Percentiles rank a stretch among this genome's conserved stretches.
Evolutionary conservation across 1,139 yeast species (phyloP).

Genomic region (Magnusiomyces paraingens): DNA sequence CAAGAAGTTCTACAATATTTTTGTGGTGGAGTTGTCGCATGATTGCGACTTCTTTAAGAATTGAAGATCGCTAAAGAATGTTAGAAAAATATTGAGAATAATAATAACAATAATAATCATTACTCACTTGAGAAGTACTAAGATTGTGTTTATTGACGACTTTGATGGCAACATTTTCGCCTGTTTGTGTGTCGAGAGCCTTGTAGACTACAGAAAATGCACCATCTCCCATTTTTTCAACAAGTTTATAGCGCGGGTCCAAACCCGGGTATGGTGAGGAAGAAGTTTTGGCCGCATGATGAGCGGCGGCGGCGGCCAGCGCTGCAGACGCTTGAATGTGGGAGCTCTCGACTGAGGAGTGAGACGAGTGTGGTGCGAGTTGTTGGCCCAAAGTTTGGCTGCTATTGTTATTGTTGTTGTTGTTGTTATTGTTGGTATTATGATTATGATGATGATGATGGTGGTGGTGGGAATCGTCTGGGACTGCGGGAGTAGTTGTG

Average conservation of each 20-base stretch:
- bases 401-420: background rate
- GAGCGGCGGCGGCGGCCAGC: too few species aligned
- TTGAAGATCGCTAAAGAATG: conserved; percentile 46
- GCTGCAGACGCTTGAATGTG: too few species aligned
- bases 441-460: background rate
- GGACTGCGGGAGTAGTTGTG: background rate
- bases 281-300: background rate
- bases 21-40: conserved; percentile 70
- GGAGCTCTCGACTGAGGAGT: too few species aligned
- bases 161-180: conserved; percentile 69
- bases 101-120: background rate
- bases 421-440: background rate
- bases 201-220: conserved; percentile 85
- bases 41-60: conserved; percentile 75
- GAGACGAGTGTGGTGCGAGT: background rate
- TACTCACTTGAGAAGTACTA: conserved; percentile 39
- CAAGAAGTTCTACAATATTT: conserved; percentile 64
- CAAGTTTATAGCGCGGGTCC: conserved; percentile 35
- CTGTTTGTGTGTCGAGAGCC: conserved; percentile 48
- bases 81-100: background rate
- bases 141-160: conserved; percentile 68
- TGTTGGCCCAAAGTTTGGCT: background rate
- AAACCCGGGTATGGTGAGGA: conserved; percentile 10
- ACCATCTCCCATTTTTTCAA: conserved; percentile 52
- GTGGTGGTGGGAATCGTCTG: background rate